phyloP scores from a whole-genome alignment of 2,329 filamentous ascomycete genomes.

The Aureobasidium sp. region DNA sequence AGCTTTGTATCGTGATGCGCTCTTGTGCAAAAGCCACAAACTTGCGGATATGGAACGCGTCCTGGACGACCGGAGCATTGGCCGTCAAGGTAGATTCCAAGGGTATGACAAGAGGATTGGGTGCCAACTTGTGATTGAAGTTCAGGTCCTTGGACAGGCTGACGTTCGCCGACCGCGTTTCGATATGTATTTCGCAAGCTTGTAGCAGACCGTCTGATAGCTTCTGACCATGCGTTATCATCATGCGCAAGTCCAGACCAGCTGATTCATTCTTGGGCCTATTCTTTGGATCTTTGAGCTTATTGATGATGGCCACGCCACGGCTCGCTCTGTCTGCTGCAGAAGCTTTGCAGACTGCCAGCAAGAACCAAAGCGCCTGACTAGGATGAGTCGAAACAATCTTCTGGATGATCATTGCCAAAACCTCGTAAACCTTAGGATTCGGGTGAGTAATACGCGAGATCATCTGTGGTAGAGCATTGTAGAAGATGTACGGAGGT shows the following conservation, averaged over 20 bases:
- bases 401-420: constrained; percentile 74
- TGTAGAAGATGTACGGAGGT: constrained; percentile 72
- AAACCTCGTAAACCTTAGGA: constrained; percentile 62
- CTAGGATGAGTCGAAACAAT: constrained; percentile 83
- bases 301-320: constrained; percentile 34
- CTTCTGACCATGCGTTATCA: constrained; percentile 72
- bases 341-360: constrained; percentile 77
- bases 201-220: constrained; percentile 73
- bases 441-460: constrained; percentile 91
- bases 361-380: constrained; percentile 83
- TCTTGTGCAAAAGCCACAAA: constrained; percentile 85
- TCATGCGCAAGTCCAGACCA: constrained; percentile 54
- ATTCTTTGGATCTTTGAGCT: constrained; percentile 42
- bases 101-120: constrained; percentile 80
- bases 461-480: constrained; percentile 82
- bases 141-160: constrained; percentile 69
- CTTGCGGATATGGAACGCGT: constrained; percentile 56
- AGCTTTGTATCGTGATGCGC: constrained; percentile 70
- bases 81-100: constrained; percentile 78
- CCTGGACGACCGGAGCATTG: constrained; percentile 63
- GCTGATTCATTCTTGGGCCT: constrained; percentile 48
- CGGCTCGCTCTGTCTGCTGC: constrained; percentile 58
- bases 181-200: constrained; percentile 71
- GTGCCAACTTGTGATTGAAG: constrained; percentile 76
- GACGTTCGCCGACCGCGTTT: constrained; percentile 60